Base-by-base conservation (phyloP, 306 rosid species). In the Alnus rubra region DNA sequence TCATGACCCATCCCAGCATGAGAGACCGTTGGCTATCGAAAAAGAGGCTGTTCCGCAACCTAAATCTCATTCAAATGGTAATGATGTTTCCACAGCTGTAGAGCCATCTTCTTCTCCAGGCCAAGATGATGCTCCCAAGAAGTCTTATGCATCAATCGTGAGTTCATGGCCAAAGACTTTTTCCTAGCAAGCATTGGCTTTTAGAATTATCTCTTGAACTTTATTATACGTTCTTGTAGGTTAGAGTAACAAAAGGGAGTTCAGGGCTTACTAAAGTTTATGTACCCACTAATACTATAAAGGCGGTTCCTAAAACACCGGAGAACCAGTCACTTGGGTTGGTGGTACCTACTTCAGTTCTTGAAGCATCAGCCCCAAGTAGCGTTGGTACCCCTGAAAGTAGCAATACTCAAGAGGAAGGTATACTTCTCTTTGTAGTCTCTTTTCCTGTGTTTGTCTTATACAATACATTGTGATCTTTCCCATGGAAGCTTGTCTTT, bases 61-160 rank as follows among this genome's bases (percentile, higher is more conserved):
- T 45, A 84, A 79, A 15, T 78, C 83, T 76, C 85, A 82, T 78
- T 77, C 92, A 60, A 86, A 88, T 56, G 89, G 86, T n/a, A 80
- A 81, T 76, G 91, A 85, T 64, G 81, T 74, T 78, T 69, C 88
- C 45, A 79, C 80, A 79, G 87, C 80, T 60, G 53, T 77, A 37
- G 85, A 90, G 77, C 76, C 64, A 56, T 79, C 76, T 75, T 83
- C 88, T 76, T 58, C 80, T 71, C 71, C 82, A 28, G 75, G 76
- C 37, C 84, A 73, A 76, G 91, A 88, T 37, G 92, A 88, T 75
- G 79, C 87, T 77, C 90, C 91, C 39, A 92, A 92, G 89, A 71
- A 89, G 81, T 90, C 94, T 71, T 92, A 92, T 48, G 97, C 97
- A 76, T 92, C 92, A 73, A 90, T 92, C 79, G 93, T 92, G 79